These are phyloP conservation scores for Phialophora verrucosa DNA, from an alignment of 2,329 filamentous ascomycete genomes.

Conservation along the genomic window DNA sequence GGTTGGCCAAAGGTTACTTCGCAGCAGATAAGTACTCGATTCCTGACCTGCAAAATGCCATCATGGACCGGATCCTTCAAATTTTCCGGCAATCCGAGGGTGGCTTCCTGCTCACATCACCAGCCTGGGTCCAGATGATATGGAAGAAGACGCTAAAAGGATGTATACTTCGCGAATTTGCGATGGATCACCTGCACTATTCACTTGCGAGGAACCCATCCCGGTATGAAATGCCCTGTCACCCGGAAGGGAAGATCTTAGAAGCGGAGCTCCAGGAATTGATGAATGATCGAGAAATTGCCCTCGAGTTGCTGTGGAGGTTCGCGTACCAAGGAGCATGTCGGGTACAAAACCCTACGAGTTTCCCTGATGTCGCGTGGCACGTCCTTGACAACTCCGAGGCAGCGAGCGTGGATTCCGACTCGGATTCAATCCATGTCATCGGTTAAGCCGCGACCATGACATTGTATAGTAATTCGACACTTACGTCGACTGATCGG, in stretches of 20 bases:
- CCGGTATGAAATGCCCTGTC: neutral
- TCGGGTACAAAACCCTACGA: no score
- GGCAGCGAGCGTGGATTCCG: no score
- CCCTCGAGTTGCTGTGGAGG: neutral
- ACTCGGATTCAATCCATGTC: no score
- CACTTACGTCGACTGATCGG: no score
- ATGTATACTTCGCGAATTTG: neutral
- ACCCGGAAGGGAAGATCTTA: neutral
- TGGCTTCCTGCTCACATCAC: neutral
- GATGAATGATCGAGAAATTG: neutral
- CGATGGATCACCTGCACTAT: neutral
- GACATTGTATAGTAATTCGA: no score
- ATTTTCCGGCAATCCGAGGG: neutral
- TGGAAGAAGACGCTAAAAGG: neutral
- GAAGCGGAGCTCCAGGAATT: neutral
- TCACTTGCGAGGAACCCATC: neutral
- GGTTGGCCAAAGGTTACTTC: neutral
- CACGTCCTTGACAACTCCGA: no score
- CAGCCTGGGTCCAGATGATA: neutral
- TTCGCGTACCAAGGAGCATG: neutral
- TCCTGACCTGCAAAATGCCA: neutral
- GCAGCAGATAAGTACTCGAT: conserved; percentile 4
- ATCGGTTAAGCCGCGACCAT: no score
- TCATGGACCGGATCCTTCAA: neutral
- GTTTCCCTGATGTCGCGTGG: no score